phyloP scores from a whole-genome alignment of 306 rosid genomes.

The Alnus glutinosa region DNA sequence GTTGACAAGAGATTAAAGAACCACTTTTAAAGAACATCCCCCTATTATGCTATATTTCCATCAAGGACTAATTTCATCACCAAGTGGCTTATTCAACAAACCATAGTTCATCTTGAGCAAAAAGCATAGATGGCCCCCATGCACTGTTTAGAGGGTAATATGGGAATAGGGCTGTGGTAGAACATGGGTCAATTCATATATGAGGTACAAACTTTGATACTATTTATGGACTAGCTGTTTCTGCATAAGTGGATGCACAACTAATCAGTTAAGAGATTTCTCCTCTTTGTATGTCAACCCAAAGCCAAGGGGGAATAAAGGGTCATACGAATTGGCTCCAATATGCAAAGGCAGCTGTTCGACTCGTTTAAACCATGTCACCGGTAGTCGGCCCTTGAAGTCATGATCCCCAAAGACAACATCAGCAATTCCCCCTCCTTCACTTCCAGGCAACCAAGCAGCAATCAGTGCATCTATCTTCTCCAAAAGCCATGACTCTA shows the following conservation, averaged over 20 bases:
- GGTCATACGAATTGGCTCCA: slow-evolving; percentile 41
- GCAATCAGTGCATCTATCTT: slow-evolving; percentile 71
- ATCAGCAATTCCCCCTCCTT: slow-evolving; percentile 79
- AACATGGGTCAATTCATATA: neutral
- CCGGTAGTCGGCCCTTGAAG: slow-evolving; percentile 68
- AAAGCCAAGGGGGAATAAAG: slow-evolving; percentile 77
- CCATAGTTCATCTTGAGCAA: neutral
- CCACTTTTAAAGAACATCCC: too few species aligned
- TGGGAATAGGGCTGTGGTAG: neutral
- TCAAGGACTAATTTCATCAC: too few species aligned
- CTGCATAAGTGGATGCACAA: neutral
- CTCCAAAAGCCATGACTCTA: slow-evolving; percentile 62
- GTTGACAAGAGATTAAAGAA: too few species aligned
- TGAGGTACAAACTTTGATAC: neutral
- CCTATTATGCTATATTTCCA: too few species aligned
- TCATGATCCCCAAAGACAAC: slow-evolving; percentile 74
- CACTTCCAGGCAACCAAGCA: slow-evolving; percentile 94
- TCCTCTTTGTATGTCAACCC: slow-evolving; percentile 42
- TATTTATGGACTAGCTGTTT: neutral
- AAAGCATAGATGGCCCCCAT: neutral
- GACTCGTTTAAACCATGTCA: slow-evolving; percentile 71
- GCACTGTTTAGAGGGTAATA: neutral
- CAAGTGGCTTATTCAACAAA: neutral
- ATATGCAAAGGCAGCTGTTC: slow-evolving; percentile 45
- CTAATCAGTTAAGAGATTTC: neutral